phyloP scores from a whole-genome alignment of 2,329 filamentous ascomycete species.

The Ophiocordyceps camponoti-leonardi region DNA sequence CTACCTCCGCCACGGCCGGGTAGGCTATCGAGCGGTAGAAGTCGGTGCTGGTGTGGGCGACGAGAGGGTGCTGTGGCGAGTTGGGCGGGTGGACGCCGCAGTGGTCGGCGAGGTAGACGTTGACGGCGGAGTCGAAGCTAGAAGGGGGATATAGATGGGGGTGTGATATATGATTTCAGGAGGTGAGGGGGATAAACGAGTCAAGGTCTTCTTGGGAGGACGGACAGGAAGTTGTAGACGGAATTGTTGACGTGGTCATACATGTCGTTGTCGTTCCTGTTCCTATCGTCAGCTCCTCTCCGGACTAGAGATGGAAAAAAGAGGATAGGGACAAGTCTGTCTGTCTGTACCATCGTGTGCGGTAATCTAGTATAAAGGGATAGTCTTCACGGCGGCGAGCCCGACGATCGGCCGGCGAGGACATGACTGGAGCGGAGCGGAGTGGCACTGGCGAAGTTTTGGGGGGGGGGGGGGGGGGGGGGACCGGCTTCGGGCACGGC shows the following conservation, averaged over 20 bases:
- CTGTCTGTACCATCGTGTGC: slow-evolving; percentile 59
- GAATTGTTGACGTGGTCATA: slow-evolving; percentile 89
- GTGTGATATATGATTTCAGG: neutral
- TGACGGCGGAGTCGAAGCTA: slow-evolving; percentile 78
- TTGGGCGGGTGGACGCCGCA: slow-evolving; percentile 57
- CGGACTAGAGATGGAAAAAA: too few relatives aligned
- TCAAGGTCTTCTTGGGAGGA: too few relatives aligned
- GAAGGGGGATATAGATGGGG: neutral
- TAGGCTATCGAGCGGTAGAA: slow-evolving; percentile 72
- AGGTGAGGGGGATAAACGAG: neutral
- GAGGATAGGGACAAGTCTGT: neutral
- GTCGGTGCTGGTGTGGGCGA: slow-evolving; percentile 72
- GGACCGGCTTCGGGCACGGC: neutral
- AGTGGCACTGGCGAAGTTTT: neutral
- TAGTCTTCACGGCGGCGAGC: slow-evolving; percentile 55
- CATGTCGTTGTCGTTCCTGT: slow-evolving; percentile 85
- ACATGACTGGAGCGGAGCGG: neutral
- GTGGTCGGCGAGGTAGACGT: slow-evolving; percentile 67
- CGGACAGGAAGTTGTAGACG: slow-evolving; percentile 60
- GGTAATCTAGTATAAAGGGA: slow-evolving; percentile 60
- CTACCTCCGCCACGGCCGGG: slow-evolving; percentile 66
- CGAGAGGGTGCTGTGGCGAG: slow-evolving; percentile 61
- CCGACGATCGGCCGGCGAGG: slow-evolving; percentile 28
- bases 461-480: too few relatives aligned
- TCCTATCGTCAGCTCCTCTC: neutral